phyloP scores from a whole-genome alignment of 768 basidiomycete genomes.

The Phylloporus sp. region DNA sequence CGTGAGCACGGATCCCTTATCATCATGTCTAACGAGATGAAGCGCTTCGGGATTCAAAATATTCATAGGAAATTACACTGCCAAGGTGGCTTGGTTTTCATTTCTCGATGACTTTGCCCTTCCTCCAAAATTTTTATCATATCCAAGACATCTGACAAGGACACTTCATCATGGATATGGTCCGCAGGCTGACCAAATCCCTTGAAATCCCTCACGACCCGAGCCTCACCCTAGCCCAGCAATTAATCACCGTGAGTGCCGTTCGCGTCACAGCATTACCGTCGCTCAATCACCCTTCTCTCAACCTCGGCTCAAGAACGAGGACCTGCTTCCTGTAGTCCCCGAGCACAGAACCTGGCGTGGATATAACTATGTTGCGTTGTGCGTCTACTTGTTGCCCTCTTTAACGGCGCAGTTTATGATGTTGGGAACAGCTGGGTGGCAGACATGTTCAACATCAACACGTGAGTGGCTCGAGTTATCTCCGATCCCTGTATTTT shows the following conservation, averaged over 20 bases:
- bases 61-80: slow-evolving; percentile 12
- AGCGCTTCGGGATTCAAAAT: neutral
- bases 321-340: slow-evolving; percentile 68
- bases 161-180: slow-evolving; percentile 19
- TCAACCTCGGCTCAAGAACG: slow-evolving; percentile 45
- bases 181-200: slow-evolving; percentile 23
- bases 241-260: slow-evolving; percentile 52
- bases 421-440: slow-evolving; percentile 55
- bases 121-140: slow-evolving; percentile 1
- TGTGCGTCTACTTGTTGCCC: slow-evolving; percentile 36
- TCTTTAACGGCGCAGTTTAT: slow-evolving; percentile 1
- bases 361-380: slow-evolving; percentile 60
- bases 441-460: slow-evolving; percentile 76
- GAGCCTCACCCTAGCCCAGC: slow-evolving; percentile 48
- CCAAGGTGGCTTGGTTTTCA: slow-evolving; percentile 2
- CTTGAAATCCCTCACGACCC: slow-evolving; percentile 55
- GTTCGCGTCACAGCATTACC: slow-evolving; percentile 1
- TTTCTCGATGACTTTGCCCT: neutral
- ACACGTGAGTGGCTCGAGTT: slow-evolving; percentile 48
- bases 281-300: slow-evolving; percentile 3
- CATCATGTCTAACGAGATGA: neutral
- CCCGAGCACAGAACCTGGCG: slow-evolving; percentile 64
- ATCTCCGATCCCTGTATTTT: neutral
- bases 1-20: neutral
- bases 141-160: neutral